Conservation (phyloP, 2,329 filamentous ascomycete genomes). For the Diaporthe longicolla region DNA sequence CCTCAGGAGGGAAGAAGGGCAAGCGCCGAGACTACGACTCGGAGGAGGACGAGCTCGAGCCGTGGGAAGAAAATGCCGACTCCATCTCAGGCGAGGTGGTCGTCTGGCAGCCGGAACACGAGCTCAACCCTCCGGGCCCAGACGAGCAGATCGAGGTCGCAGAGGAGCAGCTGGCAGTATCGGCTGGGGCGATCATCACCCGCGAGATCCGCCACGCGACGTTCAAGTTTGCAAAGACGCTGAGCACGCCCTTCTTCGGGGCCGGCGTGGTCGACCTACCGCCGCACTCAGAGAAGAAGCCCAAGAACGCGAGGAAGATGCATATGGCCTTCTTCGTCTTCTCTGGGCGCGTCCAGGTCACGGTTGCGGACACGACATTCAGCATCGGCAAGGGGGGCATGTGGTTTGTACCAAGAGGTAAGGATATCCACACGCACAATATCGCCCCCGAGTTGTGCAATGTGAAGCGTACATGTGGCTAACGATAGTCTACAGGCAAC, state of each 20-base stretch:
- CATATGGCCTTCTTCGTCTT: constrained; percentile 97
- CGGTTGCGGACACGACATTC: constrained; percentile 81
- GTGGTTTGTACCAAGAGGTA: constrained; percentile 96
- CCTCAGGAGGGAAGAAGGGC: constrained; percentile 49
- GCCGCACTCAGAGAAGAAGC: constrained; percentile 84
- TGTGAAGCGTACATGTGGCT: not conserved
- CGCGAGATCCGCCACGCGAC: constrained; percentile 73
- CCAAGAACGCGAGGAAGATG: constrained; percentile 95
- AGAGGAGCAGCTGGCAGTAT: constrained; percentile 70
- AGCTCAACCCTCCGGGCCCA: constrained; percentile 65
- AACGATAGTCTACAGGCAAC: constrained; percentile 74
- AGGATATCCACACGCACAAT: constrained; percentile 52
- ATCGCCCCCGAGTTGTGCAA: not conserved
- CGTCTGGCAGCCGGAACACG: constrained; percentile 73
- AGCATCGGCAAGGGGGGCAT: constrained; percentile 89
- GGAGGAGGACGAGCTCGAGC: constrained; percentile 70
- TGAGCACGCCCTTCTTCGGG: constrained; percentile 88
- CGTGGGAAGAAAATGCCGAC: constrained; percentile 80
- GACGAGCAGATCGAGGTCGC: constrained; percentile 69
- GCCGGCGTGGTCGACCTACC: constrained; percentile 92
- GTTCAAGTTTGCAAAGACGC: constrained; percentile 91
- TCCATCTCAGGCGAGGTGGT: constrained; percentile 74
- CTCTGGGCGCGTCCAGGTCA: constrained; percentile 84
- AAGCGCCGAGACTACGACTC: constrained; percentile 53
- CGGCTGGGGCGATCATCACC: constrained; percentile 68